Evolutionary conservation across 2,329 filamentous ascomycete species (phyloP), one percentile per base, ranked within the genome.

Genomic region (Fusarium falciforme): DNA sequence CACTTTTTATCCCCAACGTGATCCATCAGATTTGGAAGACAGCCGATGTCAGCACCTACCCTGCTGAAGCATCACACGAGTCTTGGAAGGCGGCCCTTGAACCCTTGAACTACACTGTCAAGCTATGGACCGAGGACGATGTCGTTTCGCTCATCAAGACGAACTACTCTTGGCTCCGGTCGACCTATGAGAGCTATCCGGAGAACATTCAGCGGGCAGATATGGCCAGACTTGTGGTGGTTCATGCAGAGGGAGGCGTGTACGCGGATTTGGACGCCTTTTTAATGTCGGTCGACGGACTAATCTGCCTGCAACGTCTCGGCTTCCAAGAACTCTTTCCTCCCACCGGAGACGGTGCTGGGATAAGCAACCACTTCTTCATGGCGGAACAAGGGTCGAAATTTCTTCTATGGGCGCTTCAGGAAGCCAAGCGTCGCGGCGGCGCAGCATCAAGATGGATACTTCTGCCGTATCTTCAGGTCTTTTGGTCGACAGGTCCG

Each of bases 11-110:
- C 16, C 62, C 62, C 12, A 61, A 61, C 11, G 40, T 65, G 12
- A 27, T 65, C 4, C 62, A 65, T 29, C 62, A 65, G 25, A 65
- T 59, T n/a, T 65, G 62, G 62, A 65, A 65, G 20, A 60, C 62
- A 10, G 31, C 29, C 22, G 62, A 65, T 9, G n/a, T 65, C 33
- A n/a, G 9, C 3, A 33, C 62, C 1, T 65, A 65, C 40, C 42
- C 62, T 1, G 59, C 36, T 16, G n/a, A 49, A 38, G 54, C 62
- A 22, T 65, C 62, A 25, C 54, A 65, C 6, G 14, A 36, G 4
- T 31, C 20, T 14, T 65, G 62, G 62, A 61, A 60, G 62, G 11
- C n/a, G 6, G 27, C 17, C 0, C 10, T 33, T 3, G 62, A 61
- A 7, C 55, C 54, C 5, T 31, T 52, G 5, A 61, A 65, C 2